Percentiles rank a stretch among this genome's conserved stretches.
Conservation (phyloP, 2,329 filamentous ascomycete genomes). For the Xenosphaeropsis pyriputrescens region DNA sequence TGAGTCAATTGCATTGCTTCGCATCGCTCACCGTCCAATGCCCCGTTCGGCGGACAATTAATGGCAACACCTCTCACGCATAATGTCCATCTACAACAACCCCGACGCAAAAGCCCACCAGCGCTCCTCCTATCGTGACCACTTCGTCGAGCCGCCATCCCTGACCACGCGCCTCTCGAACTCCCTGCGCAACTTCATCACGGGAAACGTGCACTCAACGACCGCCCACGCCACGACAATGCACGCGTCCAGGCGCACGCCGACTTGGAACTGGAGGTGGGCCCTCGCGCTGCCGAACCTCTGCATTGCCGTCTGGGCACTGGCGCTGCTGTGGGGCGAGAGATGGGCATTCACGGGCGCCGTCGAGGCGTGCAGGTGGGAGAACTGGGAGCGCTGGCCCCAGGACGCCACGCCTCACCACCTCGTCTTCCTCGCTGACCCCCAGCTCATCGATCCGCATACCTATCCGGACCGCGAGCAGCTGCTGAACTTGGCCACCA, state of each 20-base stretch:
- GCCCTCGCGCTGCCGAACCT: constrained; percentile 49
- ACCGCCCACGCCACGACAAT: constrained; percentile 4
- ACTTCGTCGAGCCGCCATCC: constrained; percentile 13
- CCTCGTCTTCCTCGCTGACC: constrained; percentile 54
- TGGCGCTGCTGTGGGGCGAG: constrained; percentile 76
- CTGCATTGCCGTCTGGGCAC: constrained; percentile 59
- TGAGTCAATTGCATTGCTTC: too few relatives aligned
- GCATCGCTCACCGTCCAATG: too few relatives aligned
- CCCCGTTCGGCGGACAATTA: too few relatives aligned
- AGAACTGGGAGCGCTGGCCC: constrained; percentile 86
- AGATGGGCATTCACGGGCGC: constrained; percentile 58
- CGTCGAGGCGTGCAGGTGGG: constrained; percentile 65
- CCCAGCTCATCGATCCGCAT: constrained; percentile 61
- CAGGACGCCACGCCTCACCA: constrained; percentile 63
- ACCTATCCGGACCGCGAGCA: constrained; percentile 59
- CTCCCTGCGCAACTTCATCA: constrained; percentile 5
- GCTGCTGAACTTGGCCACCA: constrained; percentile 52
- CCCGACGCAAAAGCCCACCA: too few relatives aligned
- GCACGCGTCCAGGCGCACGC: constrained; percentile 2
- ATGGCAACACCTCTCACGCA: too few relatives aligned
- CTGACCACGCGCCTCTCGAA: constrained; percentile 11
- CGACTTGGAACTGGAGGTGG: constrained; percentile 33
- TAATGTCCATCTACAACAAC: too few relatives aligned
- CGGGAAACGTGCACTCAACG: constrained; percentile 6
- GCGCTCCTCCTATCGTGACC: constrained; percentile 9